Percentiles rank a stretch among this genome's conserved stretches.
These are phyloP conservation scores for Udeniomyces megalosporus DNA, from an alignment of 768 basidiomycete genomes.

Conservation along the genomic window DNA sequence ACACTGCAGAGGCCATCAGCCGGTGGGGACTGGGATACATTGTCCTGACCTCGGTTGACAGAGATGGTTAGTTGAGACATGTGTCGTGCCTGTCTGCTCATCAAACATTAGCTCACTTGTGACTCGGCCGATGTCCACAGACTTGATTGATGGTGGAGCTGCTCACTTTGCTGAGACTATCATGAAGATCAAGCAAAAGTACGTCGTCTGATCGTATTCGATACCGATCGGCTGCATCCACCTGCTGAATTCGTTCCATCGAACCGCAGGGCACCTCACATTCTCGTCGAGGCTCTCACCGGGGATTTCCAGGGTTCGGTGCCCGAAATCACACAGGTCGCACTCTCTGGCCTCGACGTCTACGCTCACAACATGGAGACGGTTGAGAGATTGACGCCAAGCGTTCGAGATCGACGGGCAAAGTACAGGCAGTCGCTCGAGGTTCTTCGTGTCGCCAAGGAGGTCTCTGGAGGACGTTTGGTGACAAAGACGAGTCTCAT, in stretches of 20 bases:
- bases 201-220: slow-evolving; percentile 19
- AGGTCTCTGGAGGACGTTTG: slow-evolving; percentile 23
- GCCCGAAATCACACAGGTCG: slow-evolving; percentile 61
- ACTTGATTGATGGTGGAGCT: slow-evolving; percentile 80
- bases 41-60: slow-evolving; percentile 87
- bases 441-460: slow-evolving; percentile 29
- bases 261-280: slow-evolving; percentile 62
- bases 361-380: slow-evolving; percentile 98
- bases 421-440: slow-evolving; percentile 52
- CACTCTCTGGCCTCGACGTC: slow-evolving; percentile 85
- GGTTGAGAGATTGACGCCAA: slow-evolving; percentile 81
- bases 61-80: slow-evolving; percentile 90
- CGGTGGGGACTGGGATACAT: slow-evolving; percentile 98
- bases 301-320: slow-evolving; percentile 78
- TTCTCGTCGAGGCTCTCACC: slow-evolving; percentile 89
- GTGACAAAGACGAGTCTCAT: slow-evolving; percentile 97
- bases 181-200: slow-evolving; percentile 89
- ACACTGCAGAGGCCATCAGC: slow-evolving; percentile 94
- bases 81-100: too few relatives aligned
- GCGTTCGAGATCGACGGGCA: slow-evolving; percentile 85
- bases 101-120: too few relatives aligned
- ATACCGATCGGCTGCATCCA: not conserved
- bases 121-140: slow-evolving; percentile 33
- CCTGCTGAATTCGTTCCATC: not conserved
- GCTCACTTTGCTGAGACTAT: slow-evolving; percentile 93